phyloP scores from a whole-genome alignment of 306 rosid species.

The Gynostemma pentaphyllum region DNA sequence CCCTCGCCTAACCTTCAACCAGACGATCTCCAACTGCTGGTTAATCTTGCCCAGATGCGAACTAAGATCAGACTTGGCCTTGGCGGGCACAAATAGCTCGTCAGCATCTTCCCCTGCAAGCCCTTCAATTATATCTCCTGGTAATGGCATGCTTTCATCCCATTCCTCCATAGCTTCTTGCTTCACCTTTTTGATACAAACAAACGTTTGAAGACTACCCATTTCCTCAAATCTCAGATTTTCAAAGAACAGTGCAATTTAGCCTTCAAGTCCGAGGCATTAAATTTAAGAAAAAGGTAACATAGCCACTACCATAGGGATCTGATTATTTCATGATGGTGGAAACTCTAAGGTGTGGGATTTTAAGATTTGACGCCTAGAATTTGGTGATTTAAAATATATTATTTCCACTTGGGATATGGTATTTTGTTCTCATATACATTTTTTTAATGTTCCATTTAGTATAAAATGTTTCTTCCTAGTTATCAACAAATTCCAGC shows the following conservation, averaged over 20 bases:
- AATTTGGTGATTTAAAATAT: slow-evolving; percentile 1
- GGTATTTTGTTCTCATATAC: too few species aligned
- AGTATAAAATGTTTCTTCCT: not conserved
- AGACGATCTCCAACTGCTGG: slow-evolving; percentile 26
- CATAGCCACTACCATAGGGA: not conserved
- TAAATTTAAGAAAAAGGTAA: not conserved
- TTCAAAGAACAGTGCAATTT: not conserved
- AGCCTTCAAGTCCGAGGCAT: not conserved
- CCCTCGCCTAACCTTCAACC: slow-evolving; percentile 57
- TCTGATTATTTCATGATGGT: slow-evolving; percentile 3
- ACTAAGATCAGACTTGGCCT: slow-evolving; percentile 45
- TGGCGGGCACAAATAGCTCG: slow-evolving; percentile 26
- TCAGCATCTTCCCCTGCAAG: slow-evolving; percentile 18
- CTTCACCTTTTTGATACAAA: slow-evolving; percentile 60
- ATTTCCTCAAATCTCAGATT: slow-evolving; percentile 7
- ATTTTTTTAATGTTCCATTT: too few species aligned
- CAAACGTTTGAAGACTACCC: slow-evolving; percentile 27
- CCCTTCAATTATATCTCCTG: slow-evolving; percentile 65
- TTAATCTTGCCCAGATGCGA: slow-evolving; percentile 39
- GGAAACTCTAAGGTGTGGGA: slow-evolving; percentile 17
- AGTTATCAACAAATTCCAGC: not conserved
- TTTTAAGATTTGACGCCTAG: slow-evolving; percentile 11
- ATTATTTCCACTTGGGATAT: not conserved
- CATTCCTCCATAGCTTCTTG: slow-evolving; percentile 52
- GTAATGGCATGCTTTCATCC: slow-evolving; percentile 67